These are phyloP conservation scores for Fusarium duplospermum DNA, from an alignment of 2,329 filamentous ascomycete species.

Conservation along the genomic window DNA sequence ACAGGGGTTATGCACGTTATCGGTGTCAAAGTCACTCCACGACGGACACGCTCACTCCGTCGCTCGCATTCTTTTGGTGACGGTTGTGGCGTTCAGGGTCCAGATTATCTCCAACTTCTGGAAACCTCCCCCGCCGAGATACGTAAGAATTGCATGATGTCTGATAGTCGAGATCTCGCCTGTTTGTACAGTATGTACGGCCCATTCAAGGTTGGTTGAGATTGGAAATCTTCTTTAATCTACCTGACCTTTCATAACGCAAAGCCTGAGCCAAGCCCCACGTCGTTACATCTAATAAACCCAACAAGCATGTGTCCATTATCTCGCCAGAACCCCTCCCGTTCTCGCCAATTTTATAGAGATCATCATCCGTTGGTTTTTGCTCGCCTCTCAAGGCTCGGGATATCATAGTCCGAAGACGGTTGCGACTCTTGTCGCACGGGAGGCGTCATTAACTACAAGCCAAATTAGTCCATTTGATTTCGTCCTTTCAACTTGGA, in stretches of 20 bases:
- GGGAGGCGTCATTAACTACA: slow-evolving; percentile 39
- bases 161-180: background rate
- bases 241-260: slow-evolving; percentile 33
- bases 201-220: slow-evolving; percentile 24
- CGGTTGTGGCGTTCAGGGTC: slow-evolving; percentile 26
- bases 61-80: background rate
- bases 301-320: slow-evolving; percentile 34
- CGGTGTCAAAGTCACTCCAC: background rate
- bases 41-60: background rate
- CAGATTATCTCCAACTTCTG: background rate
- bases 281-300: slow-evolving; percentile 37
- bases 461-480: slow-evolving; percentile 22
- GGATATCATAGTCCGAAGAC: slow-evolving; percentile 38
- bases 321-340: slow-evolving; percentile 34
- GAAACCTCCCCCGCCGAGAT: background rate
- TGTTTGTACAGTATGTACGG: background rate
- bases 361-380: slow-evolving; percentile 34
- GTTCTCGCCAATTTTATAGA: slow-evolving; percentile 34
- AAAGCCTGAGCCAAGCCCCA: slow-evolving; percentile 30
- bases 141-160: background rate
- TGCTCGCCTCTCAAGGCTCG: slow-evolving; percentile 20
- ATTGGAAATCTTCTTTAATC: slow-evolving; percentile 29
- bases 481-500: slow-evolving; percentile 13
- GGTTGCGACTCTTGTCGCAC: slow-evolving; percentile 32
- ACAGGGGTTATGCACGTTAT: background rate